These are phyloP conservation scores for Aspergillus campestris DNA, from an alignment of 495 filamentous ascomycete species.

Conservation along the genomic window DNA sequence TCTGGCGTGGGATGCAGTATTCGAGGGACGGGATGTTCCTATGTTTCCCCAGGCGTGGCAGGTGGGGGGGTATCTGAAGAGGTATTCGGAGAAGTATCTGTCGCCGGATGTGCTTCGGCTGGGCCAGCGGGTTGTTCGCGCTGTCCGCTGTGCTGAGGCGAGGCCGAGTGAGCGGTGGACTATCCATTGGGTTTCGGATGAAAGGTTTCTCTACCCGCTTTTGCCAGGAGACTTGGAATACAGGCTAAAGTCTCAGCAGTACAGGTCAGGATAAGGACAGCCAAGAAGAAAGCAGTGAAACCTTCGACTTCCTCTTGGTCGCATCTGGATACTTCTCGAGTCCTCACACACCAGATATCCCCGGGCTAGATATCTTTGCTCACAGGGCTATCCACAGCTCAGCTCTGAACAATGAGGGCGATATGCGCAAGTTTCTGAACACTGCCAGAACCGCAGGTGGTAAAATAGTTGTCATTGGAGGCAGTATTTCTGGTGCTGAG, in stretches of 20 bases:
- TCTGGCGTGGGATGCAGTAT: slow-evolving; percentile 53
- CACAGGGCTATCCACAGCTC: slow-evolving; percentile 55
- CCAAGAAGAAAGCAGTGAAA: slow-evolving; percentile 1
- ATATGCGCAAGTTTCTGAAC: slow-evolving; percentile 11
- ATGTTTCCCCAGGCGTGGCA: slow-evolving; percentile 68
- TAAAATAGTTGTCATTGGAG: slow-evolving; percentile 73
- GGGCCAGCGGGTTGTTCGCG: slow-evolving; percentile 42
- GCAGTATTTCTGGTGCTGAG: slow-evolving; percentile 77
- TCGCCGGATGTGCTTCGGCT: slow-evolving; percentile 39
- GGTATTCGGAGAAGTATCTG: slow-evolving; percentile 53
- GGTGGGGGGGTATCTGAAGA: slow-evolving; percentile 63
- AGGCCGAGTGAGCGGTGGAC: slow-evolving; percentile 39
- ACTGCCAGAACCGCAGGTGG: slow-evolving; percentile 18
- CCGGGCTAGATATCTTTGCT: slow-evolving; percentile 20
- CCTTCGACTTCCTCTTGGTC: slow-evolving; percentile 68
- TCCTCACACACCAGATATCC: slow-evolving; percentile 45
- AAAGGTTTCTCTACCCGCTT: slow-evolving; percentile 13
- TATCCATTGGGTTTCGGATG: slow-evolving; percentile 33
- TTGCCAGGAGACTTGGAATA: background rate
- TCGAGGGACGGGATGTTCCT: slow-evolving; percentile 31
- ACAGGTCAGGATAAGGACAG: slow-evolving; percentile 3
- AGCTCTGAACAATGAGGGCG: slow-evolving; percentile 20
- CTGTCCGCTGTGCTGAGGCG: slow-evolving; percentile 23
- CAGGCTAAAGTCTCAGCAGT: background rate
- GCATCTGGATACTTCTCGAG: slow-evolving; percentile 69